Percentiles rank a stretch among this genome's conserved stretches.
These are phyloP conservation scores for Henckelia pumila DNA, from an alignment of 257 asterid genomes.

Conservation along the genomic window DNA sequence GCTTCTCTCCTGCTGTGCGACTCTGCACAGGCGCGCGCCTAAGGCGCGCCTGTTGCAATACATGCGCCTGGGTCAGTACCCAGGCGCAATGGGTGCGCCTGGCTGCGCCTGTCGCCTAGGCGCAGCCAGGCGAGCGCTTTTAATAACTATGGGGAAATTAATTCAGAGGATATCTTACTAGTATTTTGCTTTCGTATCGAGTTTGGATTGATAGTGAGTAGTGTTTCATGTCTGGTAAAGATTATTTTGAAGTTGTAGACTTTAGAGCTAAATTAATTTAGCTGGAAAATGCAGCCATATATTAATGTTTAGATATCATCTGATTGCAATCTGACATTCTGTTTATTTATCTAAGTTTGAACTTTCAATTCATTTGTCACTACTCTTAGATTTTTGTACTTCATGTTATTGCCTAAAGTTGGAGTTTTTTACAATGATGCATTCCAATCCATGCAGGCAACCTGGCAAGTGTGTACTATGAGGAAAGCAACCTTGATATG, in stretches of 20 bases:
- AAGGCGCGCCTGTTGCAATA: too few species aligned
- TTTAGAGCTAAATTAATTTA: not conserved
- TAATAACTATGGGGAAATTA: too few species aligned
- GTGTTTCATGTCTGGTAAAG: slow-evolving; percentile 3
- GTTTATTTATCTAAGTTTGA: not conserved
- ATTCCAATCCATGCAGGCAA: slow-evolving; percentile 59
- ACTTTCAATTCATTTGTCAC: not conserved
- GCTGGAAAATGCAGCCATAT: slow-evolving; percentile 2
- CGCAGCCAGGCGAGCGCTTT: too few species aligned
- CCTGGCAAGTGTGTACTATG: slow-evolving; percentile 89
- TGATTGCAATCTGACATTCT: not conserved
- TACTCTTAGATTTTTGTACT: slow-evolving; percentile 1
- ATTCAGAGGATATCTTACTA: too few species aligned
- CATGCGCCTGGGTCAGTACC: too few species aligned
- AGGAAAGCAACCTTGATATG: slow-evolving; percentile 94
- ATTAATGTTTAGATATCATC: slow-evolving; percentile 19
- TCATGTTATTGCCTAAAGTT: slow-evolving; percentile 1
- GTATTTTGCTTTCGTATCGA: too few species aligned
- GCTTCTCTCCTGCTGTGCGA: too few species aligned
- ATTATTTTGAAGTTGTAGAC: not conserved
- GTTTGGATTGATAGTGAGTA: not conserved
- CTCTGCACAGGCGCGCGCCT: too few species aligned
- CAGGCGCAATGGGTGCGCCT: too few species aligned
- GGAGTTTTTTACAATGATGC: slow-evolving; percentile 21
- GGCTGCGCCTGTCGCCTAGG: too few species aligned